Percentiles rank a stretch among this genome's conserved stretches.
Evolutionary conservation across 345 rosid species (phyloP).

Genomic region (Boechera divaricarpa): DNA sequence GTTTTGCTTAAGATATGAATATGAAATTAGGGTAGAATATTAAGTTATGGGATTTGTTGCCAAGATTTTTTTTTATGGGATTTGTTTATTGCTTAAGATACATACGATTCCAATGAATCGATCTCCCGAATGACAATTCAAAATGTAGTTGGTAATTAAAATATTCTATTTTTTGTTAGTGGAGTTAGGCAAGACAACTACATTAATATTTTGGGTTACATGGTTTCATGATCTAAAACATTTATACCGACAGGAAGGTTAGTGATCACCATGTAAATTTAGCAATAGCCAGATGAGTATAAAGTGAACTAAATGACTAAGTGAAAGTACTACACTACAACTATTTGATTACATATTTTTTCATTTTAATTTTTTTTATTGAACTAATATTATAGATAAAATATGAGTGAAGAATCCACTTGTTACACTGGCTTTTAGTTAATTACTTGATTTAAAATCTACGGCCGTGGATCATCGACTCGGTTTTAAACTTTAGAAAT

Average conservation of each 20-base stretch:
- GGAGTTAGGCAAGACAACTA: constrained; percentile 37
- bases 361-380: background rate
- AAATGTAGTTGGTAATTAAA: constrained; percentile 28
- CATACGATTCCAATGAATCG: constrained; percentile 23
- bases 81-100: constrained; percentile 24
- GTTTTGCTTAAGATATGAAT: constrained; percentile 16
- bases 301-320: background rate
- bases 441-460: background rate
- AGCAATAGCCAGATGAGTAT: constrained; percentile 7
- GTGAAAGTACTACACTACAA: background rate
- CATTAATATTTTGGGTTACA: constrained; percentile 21
- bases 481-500: constrained; percentile 9
- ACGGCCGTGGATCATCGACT: constrained; percentile 21
- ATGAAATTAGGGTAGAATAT: constrained; percentile 9
- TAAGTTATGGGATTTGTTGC: constrained; percentile 25
- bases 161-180: constrained; percentile 6
- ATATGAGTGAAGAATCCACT: background rate
- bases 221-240: constrained; percentile 22
- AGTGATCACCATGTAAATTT: background rate
- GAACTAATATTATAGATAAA: background rate
- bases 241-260: constrained; percentile 11
- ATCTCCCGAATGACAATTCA: constrained; percentile 32
- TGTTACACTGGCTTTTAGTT: background rate
- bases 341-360: background rate
- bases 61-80: background rate